A percentile compares a stretch with the other conserved stretches of the same genome.
phyloP scores from a whole-genome alignment of 108 stramenopile genomes.

The Chaetoceros muelleri region DNA sequence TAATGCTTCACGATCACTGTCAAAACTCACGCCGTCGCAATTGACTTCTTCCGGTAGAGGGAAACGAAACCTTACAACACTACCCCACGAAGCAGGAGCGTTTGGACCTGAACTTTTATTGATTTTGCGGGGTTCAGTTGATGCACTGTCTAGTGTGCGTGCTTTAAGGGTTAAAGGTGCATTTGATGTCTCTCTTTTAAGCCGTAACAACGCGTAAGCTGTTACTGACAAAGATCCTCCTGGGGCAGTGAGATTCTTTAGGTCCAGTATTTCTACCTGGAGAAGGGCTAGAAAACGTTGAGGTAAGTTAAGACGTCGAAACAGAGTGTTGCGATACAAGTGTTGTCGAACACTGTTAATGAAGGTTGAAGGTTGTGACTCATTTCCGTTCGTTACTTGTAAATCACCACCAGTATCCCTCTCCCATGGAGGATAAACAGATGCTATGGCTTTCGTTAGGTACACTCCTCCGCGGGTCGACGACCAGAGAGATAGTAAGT shows the following conservation, averaged over 20 bases:
- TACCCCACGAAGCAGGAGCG: slow-evolving; percentile 86
- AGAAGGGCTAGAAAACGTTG: slow-evolving; percentile 85
- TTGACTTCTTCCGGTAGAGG: slow-evolving; percentile 72
- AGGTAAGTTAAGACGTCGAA: slow-evolving; percentile 64
- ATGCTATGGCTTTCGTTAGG: slow-evolving; percentile 68
- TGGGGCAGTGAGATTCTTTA: slow-evolving; percentile 91
- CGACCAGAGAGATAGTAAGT: slow-evolving; percentile 62
- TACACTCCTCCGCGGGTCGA: slow-evolving; percentile 45
- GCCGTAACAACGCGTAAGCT: slow-evolving; percentile 68
- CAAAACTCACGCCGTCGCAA: slow-evolving; percentile 58
- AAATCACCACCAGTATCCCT: slow-evolving; percentile 69
- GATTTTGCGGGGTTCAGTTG: slow-evolving; percentile 60
- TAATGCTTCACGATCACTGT: slow-evolving; percentile 60
- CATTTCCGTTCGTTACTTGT: slow-evolving; percentile 36
- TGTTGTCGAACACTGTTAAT: slow-evolving; percentile 70
- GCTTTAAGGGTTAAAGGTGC: slow-evolving; percentile 71
- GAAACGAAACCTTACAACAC: slow-evolving; percentile 70
- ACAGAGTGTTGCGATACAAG: slow-evolving; percentile 74
- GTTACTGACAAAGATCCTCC: slow-evolving; percentile 69
- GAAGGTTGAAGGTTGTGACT: slow-evolving; percentile 39
- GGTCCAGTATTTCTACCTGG: slow-evolving; percentile 88
- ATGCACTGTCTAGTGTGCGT: slow-evolving; percentile 63
- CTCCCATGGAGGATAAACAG: slow-evolving; percentile 80
- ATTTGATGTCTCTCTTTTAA: slow-evolving; percentile 51
- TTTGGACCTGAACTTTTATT: slow-evolving; percentile 75